Evolutionary conservation across 2,329 filamentous ascomycete species (phyloP).

Genomic region (Stemphylium vesicarium): DNA sequence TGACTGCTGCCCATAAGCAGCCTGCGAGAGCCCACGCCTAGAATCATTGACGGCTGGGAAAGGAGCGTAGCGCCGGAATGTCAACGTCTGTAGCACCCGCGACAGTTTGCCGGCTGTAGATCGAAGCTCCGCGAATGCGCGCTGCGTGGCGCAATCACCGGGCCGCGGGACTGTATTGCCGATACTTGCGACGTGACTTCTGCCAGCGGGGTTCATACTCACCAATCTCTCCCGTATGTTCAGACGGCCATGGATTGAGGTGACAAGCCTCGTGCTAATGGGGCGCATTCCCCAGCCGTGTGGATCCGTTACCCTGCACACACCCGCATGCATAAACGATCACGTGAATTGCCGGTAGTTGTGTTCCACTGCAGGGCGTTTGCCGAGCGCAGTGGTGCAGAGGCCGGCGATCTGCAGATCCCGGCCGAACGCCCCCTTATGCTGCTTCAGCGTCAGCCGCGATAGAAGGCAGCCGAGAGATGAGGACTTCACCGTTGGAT

Average conservation of each 20-base stretch:
- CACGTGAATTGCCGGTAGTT: background rate
- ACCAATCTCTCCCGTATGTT: background rate
- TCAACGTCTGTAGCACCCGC: background rate
- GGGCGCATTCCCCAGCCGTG: background rate
- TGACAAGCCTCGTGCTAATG: background rate
- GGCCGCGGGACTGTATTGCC: too few relatives aligned
- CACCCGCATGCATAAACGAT: conserved; percentile 1
- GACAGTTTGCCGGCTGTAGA: background rate
- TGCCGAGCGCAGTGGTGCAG: background rate
- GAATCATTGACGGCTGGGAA: background rate
- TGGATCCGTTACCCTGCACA: background rate
- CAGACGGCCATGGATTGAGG: background rate
- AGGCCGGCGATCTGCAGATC: background rate
- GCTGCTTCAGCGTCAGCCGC: background rate
- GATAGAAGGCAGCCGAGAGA: background rate
- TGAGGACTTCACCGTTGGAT: background rate
- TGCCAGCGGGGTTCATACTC: background rate
- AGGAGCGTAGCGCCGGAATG: background rate
- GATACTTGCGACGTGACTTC: too few relatives aligned
- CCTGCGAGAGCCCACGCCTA: background rate
- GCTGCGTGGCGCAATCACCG: background rate
- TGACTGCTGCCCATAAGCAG: background rate
- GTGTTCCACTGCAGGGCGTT: background rate
- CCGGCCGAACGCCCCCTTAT: background rate
- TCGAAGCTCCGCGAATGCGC: background rate